phyloP scores from a whole-genome alignment of 192 early-diverging fungal genomes.

The Linderina pennispora region DNA sequence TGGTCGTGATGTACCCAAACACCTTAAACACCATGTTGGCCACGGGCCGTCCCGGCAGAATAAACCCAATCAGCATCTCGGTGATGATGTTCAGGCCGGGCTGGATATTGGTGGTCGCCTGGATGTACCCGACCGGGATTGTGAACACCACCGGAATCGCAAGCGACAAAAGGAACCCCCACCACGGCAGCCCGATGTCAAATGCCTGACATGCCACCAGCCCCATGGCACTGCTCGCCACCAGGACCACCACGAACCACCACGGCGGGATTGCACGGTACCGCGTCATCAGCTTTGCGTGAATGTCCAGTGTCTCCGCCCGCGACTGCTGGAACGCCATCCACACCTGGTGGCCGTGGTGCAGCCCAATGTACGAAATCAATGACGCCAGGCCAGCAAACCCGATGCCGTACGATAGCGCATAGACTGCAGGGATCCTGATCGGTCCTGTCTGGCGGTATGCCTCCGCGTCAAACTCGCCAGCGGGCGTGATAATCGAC shows the following conservation, averaged over 20 bases:
- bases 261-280: slow-evolving; percentile 66
- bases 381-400: slow-evolving; percentile 54
- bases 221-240: slow-evolving; percentile 33
- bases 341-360: slow-evolving; percentile 53
- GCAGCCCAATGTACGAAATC: slow-evolving; percentile 54
- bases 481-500: slow-evolving; percentile 23
- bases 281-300: slow-evolving; percentile 64
- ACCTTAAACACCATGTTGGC: slow-evolving; percentile 71
- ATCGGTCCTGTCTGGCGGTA: slow-evolving; percentile 48
- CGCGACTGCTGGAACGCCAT: slow-evolving; percentile 33
- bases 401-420: slow-evolving; percentile 47
- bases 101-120: slow-evolving; percentile 55
- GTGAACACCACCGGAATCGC: slow-evolving; percentile 46
- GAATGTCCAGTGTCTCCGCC: slow-evolving; percentile 53
- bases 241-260: slow-evolving; percentile 51
- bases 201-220: slow-evolving; percentile 49
- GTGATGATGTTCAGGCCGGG: slow-evolving; percentile 65
- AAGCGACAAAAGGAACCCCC: slow-evolving; percentile 52
- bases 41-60: slow-evolving; percentile 61
- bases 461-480: slow-evolving; percentile 13
- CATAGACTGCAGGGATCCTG: slow-evolving; percentile 46
- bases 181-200: slow-evolving; percentile 62
- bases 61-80: slow-evolving; percentile 65
- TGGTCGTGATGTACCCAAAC: slow-evolving; percentile 58
- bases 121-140: slow-evolving; percentile 65